A percentile compares a stretch with the other conserved stretches of the same genome.
phyloP scores from a whole-genome alignment of 768 basidiomycete species.

The Boletus reticuloceps region DNA sequence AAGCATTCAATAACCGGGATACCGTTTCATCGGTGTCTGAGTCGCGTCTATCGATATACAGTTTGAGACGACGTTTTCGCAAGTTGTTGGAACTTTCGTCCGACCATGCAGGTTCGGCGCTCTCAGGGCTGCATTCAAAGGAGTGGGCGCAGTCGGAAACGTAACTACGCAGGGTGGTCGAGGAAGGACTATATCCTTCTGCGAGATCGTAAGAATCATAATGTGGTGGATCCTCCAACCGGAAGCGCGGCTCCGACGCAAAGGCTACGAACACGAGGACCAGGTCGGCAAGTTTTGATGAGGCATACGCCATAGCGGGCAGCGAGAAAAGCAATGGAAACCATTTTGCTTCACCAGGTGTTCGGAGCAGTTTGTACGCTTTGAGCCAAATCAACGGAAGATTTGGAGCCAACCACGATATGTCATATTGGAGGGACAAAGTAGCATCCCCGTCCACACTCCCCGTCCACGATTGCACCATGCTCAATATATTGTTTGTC shows the following conservation, averaged over 20 bases:
- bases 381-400: slow-evolving; percentile 25
- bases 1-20: slow-evolving; percentile 1
- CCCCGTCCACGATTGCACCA: slow-evolving; percentile 10
- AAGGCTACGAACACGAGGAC: slow-evolving; percentile 32
- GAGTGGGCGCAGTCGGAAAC: not conserved
- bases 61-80: not conserved
- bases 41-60: not conserved
- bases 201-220: slow-evolving; percentile 7
- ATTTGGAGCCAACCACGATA: slow-evolving; percentile 24
- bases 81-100: not conserved
- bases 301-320: slow-evolving; percentile 29
- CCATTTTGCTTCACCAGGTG: slow-evolving; percentile 1
- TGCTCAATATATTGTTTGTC: not conserved
- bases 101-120: not conserved
- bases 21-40: slow-evolving; percentile 1
- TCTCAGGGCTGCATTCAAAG: slow-evolving; percentile 8
- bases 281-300: not conserved
- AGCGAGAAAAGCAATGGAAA: slow-evolving; percentile 30
- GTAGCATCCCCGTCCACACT: not conserved
- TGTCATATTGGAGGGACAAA: slow-evolving; percentile 22
- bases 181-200: slow-evolving; percentile 6
- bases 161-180: not conserved
- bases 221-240: slow-evolving; percentile 8
- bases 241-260: slow-evolving; percentile 10
- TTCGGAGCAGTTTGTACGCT: slow-evolving; percentile 17